Evolutionary conservation across 257 asterid species (phyloP).

Genomic region (Capsicum pubescens): DNA sequence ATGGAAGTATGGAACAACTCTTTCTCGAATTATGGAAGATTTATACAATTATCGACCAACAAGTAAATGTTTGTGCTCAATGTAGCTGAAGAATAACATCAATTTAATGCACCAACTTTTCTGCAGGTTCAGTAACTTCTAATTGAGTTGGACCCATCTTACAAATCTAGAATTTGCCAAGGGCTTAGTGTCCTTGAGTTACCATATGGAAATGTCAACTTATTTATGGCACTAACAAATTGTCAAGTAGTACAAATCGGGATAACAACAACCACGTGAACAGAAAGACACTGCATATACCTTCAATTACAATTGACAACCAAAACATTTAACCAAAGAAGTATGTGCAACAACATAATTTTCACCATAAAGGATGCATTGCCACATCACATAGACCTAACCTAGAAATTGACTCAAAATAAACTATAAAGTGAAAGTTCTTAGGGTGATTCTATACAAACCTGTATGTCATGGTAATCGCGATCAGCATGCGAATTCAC

Average conservation of each 20-base stretch:
- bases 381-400: conserved; percentile 7
- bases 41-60: neutral
- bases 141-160: conserved; percentile 8
- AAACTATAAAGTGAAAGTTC: conserved; percentile 1
- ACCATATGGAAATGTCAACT: neutral
- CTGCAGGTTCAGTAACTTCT: neutral
- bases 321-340: neutral
- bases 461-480: conserved; percentile 99
- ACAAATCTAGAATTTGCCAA: conserved; percentile 5
- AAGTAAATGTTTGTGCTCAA: neutral
- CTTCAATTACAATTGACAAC: conserved; percentile 18
- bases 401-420: neutral
- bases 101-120: too few species aligned
- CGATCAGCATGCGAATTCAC: conserved; percentile 85
- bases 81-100: neutral
- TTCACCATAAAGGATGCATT: neutral
- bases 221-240: neutral
- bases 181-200: neutral
- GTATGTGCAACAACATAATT: conserved; percentile 1
- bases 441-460: conserved; percentile 36
- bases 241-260: neutral
- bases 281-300: neutral
- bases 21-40: conserved; percentile 1
- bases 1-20: conserved; percentile 13
- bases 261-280: neutral